Base-by-base conservation (phyloP, 371 early-diverging fungal genomes). In the Choanephora cucurbitarum region DNA sequence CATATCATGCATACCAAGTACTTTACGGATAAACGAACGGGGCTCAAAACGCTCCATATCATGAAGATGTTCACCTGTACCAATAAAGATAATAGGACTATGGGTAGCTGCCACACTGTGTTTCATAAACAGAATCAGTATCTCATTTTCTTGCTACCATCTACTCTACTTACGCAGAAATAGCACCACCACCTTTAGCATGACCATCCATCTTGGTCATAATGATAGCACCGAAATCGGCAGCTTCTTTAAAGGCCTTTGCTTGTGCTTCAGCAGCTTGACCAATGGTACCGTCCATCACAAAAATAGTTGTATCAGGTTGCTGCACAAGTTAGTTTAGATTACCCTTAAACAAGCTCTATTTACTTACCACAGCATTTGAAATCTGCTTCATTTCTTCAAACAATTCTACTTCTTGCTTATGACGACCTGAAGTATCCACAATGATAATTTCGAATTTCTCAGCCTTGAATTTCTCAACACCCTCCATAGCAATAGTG, bases 131-230 rank as follows among this genome's bases (percentile, higher is more conserved):
- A n/a, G n/a, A n/a, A n/a, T n/a, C n/a, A n/a, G n/a, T n/a, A n/a
- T n/a, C n/a, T n/a, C n/a, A n/a, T n/a, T n/a, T n/a, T n/a, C n/a
- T n/a, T n/a, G n/a, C n/a, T n/a, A n/a, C n/a, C n/a, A n/a, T n/a
- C n/a, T n/a, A n/a, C n/a, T n/a, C n/a, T n/a, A 64, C 74, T 72
- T 85, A 87, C 74, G 99, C 99, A 52, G 96, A 96, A 43, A 99
- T 94, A 24, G 99, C 99, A 70, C 99, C 99, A 72, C 99, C 99
- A 72, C 99, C 99, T 72, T 98, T 99, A 31, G 96, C 96, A 62
- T 99, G 97, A 22, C 99, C 99, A 71, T 99, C 99, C 92, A 99
- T 93, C 82, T 99, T 99, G 53, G 99, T 99, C 49, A 99, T 90
- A 54, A 99, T 91, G 52, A 99, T 96, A 3, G 98, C 95, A 50